A percentile compares a stretch with the other conserved stretches of the same genome.
Evolutionary conservation across 2,329 filamentous ascomycete genomes (phyloP).

Genomic region (Chaetomiaceae sp.): DNA sequence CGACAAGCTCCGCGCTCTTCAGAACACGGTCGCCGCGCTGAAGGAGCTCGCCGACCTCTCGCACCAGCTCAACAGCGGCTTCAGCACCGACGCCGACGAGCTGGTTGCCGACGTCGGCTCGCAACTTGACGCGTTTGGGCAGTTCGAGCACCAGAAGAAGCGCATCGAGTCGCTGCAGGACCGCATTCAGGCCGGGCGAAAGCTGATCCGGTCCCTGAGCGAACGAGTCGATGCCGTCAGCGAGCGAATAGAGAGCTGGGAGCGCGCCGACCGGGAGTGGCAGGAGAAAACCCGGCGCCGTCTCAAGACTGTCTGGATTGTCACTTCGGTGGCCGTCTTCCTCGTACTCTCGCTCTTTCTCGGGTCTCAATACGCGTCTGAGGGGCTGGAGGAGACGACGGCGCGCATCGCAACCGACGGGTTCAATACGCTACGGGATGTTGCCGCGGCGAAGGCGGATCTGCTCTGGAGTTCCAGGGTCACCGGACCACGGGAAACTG

Average conservation of each 20-base stretch:
- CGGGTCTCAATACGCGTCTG: conserved; percentile 30
- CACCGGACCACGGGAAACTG: background rate
- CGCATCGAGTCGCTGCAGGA: conserved; percentile 56
- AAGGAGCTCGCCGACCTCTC: conserved; percentile 61
- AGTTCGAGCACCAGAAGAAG: conserved; percentile 59
- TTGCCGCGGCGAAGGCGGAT: conserved; percentile 1
- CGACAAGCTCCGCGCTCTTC: conserved; percentile 59
- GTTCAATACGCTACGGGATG: conserved; percentile 10
- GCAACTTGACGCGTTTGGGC: conserved; percentile 55
- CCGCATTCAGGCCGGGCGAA: conserved; percentile 54
- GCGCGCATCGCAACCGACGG: conserved; percentile 14
- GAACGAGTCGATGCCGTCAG: conserved; percentile 59
- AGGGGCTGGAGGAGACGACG: conserved; percentile 9
- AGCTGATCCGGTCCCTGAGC: conserved; percentile 54
- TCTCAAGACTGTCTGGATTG: conserved; percentile 57
- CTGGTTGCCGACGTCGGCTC: conserved; percentile 53
- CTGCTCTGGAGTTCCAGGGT: conserved; percentile 3
- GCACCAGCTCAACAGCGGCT: conserved; percentile 50
- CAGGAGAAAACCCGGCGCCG: conserved; percentile 60
- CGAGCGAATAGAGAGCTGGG: conserved; percentile 60
- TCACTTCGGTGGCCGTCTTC: conserved; percentile 45
- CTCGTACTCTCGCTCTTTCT: conserved; percentile 41
- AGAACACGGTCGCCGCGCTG: conserved; percentile 57
- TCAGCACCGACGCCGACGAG: conserved; percentile 53
- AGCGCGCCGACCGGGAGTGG: conserved; percentile 60